These are phyloP conservation scores for Arachnomyces sp. DNA, from an alignment of 2,329 filamentous ascomycete genomes.

Conservation along the genomic window DNA sequence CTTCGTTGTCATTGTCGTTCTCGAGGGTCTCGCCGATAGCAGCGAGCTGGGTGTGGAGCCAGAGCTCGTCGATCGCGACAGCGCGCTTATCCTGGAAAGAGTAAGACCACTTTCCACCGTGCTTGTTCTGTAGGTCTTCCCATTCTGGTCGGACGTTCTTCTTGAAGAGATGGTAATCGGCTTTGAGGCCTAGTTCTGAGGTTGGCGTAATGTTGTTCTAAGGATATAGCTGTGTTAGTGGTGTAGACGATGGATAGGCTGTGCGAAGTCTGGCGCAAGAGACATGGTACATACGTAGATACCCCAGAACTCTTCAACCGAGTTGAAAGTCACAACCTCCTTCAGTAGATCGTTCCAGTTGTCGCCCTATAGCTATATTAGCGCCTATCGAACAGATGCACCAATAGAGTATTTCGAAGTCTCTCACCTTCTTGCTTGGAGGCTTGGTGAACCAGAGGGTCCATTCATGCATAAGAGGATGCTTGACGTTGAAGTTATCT, in stretches of 20 bases:
- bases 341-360: conserved; percentile 99
- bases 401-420: conserved; percentile 1
- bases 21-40: conserved; percentile 98
- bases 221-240: conserved; percentile 5
- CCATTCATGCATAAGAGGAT: conserved; percentile 95
- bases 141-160: conserved; percentile 92
- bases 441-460: conserved; percentile 99
- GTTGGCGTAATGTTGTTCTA: conserved; percentile 98
- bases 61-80: conserved; percentile 87
- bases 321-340: conserved; percentile 97
- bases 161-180: conserved; percentile 99
- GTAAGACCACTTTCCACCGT: conserved; percentile 98
- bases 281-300: conserved; percentile 70
- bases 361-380: conserved; percentile 57
- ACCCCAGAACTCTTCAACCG: conserved; percentile 98
- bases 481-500: conserved; percentile 99
- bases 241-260: neutral
- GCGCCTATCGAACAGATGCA: conserved; percentile 2
- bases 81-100: conserved; percentile 93
- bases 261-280: conserved; percentile 1
- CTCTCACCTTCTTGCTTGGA: conserved; percentile 79
- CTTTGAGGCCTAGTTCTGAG: conserved; percentile 92
- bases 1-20: conserved; percentile 83
- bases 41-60: conserved; percentile 93
- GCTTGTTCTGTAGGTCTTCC: conserved; percentile 98